Evolutionary conservation across 768 basidiomycete genomes (phyloP), one percentile per base, ranked within the genome.

Genomic region (Daedalea quercina): DNA sequence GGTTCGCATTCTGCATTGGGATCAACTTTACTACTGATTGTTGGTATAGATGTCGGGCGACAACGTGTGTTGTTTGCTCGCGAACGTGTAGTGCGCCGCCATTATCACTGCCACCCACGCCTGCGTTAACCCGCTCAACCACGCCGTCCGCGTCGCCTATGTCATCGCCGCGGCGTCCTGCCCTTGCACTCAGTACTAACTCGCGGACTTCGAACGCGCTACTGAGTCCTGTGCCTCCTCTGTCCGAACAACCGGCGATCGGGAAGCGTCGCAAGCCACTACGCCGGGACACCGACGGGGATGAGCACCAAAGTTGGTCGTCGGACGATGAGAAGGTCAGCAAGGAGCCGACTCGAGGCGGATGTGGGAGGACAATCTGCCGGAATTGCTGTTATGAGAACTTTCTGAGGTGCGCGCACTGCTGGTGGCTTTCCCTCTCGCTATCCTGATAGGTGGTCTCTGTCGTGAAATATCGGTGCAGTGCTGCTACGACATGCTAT

Each of bases 291-390:
- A 54, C 33, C 15, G 41, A 52, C 28, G 60, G 62, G 44, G 60
- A 54, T n/a, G 46, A 52, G 12, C 51, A 57, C 15, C 19, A 46
- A 7, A 44, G 41, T 22, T 23, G 41, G 25, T 28, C 23, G 25
- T 55, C 54, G 20, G 52, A 55, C 24, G 44, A 46, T 19, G 55
- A 23, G 15, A 41, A 58, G 47, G 25, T n/a, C 12, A 19, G 34
- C n/a, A 52, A 47, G 25, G 31, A 50, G 8, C 59, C 55, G 1
- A 41, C 60, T 2, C 28, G 68, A 24, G 54, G 64, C 0, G 71
- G 71, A 12, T 72, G 71, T 50, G 72, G 69, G 48, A 67, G 69
- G 24, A 53, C 59, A 44, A 60, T 72, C 24, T 72, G 71, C 48
- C 60, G 65, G 17, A 59, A 60, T 28, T 72, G 71, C 34, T 71